These are phyloP conservation scores for Neonectria punicea DNA, from an alignment of 2,329 filamentous ascomycete genomes.

Conservation along the genomic window DNA sequence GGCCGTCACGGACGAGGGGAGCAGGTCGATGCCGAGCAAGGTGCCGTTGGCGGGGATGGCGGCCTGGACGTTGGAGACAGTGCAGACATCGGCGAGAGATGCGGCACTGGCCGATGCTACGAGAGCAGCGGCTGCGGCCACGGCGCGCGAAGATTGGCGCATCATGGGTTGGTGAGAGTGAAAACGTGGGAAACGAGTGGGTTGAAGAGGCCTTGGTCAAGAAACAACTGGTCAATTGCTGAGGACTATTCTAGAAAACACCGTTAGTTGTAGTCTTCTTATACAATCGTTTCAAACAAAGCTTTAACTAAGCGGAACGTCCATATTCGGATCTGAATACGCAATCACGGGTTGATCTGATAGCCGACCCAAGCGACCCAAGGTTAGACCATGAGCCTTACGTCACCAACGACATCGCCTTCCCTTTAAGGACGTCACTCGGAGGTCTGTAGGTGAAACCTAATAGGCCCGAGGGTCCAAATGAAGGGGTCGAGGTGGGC, in stretches of 20 bases:
- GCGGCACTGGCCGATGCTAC: no score
- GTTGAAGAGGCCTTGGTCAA: slow-evolving; percentile 3
- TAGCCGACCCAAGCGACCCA: no score
- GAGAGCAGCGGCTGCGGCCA: no score
- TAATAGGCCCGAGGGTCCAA: neutral
- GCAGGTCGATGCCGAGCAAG: slow-evolving; percentile 39
- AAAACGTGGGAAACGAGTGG: neutral
- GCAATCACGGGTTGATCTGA: neutral
- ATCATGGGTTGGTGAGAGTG: no score
- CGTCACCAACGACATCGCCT: no score
- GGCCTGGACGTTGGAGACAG: no score
- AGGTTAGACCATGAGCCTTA: no score
- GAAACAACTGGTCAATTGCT: neutral
- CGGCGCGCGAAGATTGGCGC: no score
- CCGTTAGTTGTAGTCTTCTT: neutral
- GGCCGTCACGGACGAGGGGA: slow-evolving; percentile 54
- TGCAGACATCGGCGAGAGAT: no score
- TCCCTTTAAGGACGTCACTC: no score
- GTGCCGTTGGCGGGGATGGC: neutral
- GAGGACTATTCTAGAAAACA: neutral
- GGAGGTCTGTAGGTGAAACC: neutral
- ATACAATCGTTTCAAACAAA: neutral
- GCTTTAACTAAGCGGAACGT: neutral
- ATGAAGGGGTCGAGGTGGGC: neutral
- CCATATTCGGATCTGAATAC: neutral